Evolutionary conservation across 1,284 basidiomycete species (phyloP), one percentile per base, ranked within the genome.

Genomic region (Puccinia polysora): DNA sequence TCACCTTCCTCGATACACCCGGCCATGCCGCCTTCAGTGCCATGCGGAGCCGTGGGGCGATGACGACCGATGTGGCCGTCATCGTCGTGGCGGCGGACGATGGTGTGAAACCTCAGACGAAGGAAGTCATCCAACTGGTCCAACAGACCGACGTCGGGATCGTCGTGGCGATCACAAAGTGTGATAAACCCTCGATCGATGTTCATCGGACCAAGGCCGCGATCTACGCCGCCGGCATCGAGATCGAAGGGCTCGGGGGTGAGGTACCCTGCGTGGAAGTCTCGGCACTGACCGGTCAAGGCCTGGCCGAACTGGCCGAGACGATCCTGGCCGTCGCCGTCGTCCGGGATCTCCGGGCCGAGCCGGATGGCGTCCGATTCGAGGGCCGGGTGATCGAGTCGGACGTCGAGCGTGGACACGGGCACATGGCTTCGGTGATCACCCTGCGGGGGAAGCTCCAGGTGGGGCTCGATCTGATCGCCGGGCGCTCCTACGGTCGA

Each of bases 11-110:
- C 71, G 96, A 99, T 77, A 99, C 96, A 3, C 96, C 96, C 0
- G 96, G 96, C 0, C 96, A 99, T 80, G 95, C 96, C 36, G 96
- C 96, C 1, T 99, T 99, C 80, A 92, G 92, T 25, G 91, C 91
- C 2, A 99, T 99, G 95, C 86, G 96, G 60, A 91, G 91, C 4
- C 86, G 96, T 55, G 96, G 96, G 36, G 92, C 94, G 0, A 84
- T 86, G 47, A 89, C 96, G n/a, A 98, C 96, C 0, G 96, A 99
- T 77, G 89, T 98, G 12, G 86, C 97, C 25, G 91, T 98, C 1
- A 83, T 98, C 6, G 95, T 99, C 18, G 92, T 98, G 1, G 95
- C 96, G 18, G 96, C 95, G 0, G 96, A 98, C 79, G 96, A 98
- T 79, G 95, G 96, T 10, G 90, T 98, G 58, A 98, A 96, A 90